Evolutionary conservation across 2,329 filamentous ascomycete species (phyloP), one percentile per base, ranked within the genome.

Genomic region (Ceratocystis harringtonii): DNA sequence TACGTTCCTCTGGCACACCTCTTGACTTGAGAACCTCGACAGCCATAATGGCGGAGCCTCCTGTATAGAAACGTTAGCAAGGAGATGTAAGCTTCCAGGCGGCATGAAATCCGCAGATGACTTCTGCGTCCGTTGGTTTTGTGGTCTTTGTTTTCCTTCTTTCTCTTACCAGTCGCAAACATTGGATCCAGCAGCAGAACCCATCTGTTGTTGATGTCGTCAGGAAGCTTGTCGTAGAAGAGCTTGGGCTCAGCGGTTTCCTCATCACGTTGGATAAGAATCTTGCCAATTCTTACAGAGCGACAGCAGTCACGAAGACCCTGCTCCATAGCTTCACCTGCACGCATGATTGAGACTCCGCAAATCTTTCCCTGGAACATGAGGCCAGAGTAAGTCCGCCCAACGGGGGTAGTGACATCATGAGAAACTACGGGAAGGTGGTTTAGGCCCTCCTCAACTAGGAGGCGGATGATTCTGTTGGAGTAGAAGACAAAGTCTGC

Each of bases 401-500:
- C 92, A 55, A 96, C 89, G 0, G 94, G 94, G 5, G 94, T 97
- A 52, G 87, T 95, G 72, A 99, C 88, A 36, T 86, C 85, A 72
- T 95, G 90, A 73, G 90, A 87, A 63, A 95, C 85, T 19, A 95
- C 90, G 1, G 94, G 94, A 52, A 99, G 83, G 75, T 99, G 94
- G 76, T 99, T 99, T 65, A 99, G 81, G 3, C 94, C 94, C 77
- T 99, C 94, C 76, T 99, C 94, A 50, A 99, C 94, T 5, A 99
- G 82, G 52, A 99, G 81, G 41, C 94, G 90, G 74, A 97, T 97
- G 74, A 99, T 97, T 68, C 94, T 86, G 77, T 99, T 99, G 55
- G 92, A 96, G 79, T 97, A 96, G 78, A 99, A 99, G 73, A 99
- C 96, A 75, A 99, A 99, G 76, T 99, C 94, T 68, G 91, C 94